Evolutionary conservation across 2,329 filamentous ascomycete genomes (phyloP), one percentile per base, ranked within the genome.

Genomic region (Mariannaea sp.): DNA sequence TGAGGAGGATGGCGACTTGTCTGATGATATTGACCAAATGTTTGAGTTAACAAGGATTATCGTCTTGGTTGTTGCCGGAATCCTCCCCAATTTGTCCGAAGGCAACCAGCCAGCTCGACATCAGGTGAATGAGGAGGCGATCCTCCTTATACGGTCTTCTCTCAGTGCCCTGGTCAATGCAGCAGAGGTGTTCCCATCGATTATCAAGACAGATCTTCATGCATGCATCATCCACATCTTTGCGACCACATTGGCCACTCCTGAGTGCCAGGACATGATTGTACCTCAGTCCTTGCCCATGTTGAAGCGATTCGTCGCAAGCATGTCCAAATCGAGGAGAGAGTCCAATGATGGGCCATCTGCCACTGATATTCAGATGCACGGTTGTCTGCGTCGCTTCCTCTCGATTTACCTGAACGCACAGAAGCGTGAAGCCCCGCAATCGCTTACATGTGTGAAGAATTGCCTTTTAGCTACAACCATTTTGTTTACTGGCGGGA

Each of bases 151-250:
- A 43, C 86, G 86, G 19, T 85, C 89, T 2, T 87, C 91, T 1
- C 80, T 99, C 2, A 89, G 92, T 55, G 90, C 94, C 1, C 83
- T 99, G 2, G 94, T 97, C 3, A 91, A 97, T 67, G 92, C 94
- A 1, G 92, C 94, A 6, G 90, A 95, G 57, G 92, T 97, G 13
- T 99, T 99, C 73, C 95, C 95, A 0, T 86, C 90, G 2, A 92
- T 99, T 65, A 99, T 99, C 77, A 94, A 94, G 69, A 93, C 92
- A 8, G 94, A 99, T 70, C 80, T 99, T 6, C 92, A 97, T 68
- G 93, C 94, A 32, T 97, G 93, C 67, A 96, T 97, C 61, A 83
- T 99, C 43, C 92, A 99, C 75, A 96, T 97, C 49, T 97, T 97
- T 68, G 89, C 90, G 48, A 96, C 92, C 0, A 94, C 96, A 52